These are phyloP conservation scores for Coemansia sp. DNA, from an alignment of 192 early-diverging fungal species.

Conservation along the genomic window DNA sequence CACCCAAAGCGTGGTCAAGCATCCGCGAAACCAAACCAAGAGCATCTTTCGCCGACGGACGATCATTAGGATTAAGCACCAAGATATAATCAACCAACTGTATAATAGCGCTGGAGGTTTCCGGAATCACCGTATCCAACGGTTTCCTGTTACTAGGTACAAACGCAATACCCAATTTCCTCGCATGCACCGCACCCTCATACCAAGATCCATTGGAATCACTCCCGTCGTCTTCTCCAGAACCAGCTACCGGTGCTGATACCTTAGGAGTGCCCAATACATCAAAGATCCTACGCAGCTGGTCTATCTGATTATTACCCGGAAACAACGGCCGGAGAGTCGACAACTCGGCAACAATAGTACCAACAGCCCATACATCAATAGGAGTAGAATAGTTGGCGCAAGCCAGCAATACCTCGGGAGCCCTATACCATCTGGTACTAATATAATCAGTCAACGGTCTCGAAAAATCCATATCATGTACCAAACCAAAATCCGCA, in stretches of 20 bases:
- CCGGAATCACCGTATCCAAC: conserved; percentile 61
- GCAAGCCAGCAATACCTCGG: conserved; percentile 87
- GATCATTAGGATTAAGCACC: conserved; percentile 74
- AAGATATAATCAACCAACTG: conserved; percentile 73
- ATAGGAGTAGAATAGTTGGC: conserved; percentile 86
- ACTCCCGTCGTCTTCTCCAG: neutral
- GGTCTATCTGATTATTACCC: conserved; percentile 90
- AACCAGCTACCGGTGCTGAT: conserved; percentile 27
- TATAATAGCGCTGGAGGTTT: conserved; percentile 58
- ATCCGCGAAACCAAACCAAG: conserved; percentile 56
- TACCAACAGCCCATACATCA: conserved; percentile 95
- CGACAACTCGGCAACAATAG: conserved; percentile 89
- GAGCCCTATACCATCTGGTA: conserved; percentile 98
- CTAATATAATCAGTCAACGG: conserved; percentile 98
- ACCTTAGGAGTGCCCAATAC: conserved; percentile 76
- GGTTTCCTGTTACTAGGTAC: conserved; percentile 55
- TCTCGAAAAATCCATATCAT: conserved; percentile 83
- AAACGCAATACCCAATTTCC: conserved; percentile 70
- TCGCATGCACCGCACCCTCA: conserved; percentile 70
- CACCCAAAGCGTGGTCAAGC: conserved; percentile 43
- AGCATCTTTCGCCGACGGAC: conserved; percentile 76
- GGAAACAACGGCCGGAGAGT: conserved; percentile 91
- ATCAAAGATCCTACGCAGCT: conserved; percentile 81
- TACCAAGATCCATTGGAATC: conserved; percentile 66
- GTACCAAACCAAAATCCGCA: conserved; percentile 94